Percentiles rank a stretch among this genome's conserved stretches.
Evolutionary conservation across 331 rosid genomes (phyloP).

Genomic region (Saraca asoca): DNA sequence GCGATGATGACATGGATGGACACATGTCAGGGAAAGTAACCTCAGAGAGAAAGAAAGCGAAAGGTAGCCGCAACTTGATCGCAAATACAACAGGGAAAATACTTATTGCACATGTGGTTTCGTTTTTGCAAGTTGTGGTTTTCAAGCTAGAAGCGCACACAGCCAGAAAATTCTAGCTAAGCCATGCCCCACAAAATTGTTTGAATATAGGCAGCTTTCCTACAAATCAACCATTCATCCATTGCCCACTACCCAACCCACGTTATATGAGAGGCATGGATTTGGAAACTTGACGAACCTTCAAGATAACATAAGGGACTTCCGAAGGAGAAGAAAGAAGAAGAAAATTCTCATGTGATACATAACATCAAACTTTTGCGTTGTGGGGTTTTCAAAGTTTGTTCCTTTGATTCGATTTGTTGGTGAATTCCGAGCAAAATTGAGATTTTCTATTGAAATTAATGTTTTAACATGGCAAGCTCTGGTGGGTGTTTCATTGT

Average conservation of each 20-base stretch:
- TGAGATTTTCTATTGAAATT: slow-evolving; percentile 17
- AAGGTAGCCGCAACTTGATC: slow-evolving; percentile 40
- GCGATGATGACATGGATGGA: slow-evolving; percentile 34
- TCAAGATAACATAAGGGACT: slow-evolving; percentile 29
- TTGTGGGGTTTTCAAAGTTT: slow-evolving; percentile 35
- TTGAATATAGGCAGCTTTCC: slow-evolving; percentile 36
- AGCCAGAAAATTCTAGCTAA: slow-evolving; percentile 57
- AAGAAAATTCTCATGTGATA: slow-evolving; percentile 35
- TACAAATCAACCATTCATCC: slow-evolving; percentile 36
- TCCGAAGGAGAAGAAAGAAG: slow-evolving; percentile 31
- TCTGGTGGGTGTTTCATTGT: slow-evolving; percentile 34
- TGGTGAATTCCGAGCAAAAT: slow-evolving; percentile 24
- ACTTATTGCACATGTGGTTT: slow-evolving; percentile 15
- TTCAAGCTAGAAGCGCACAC: slow-evolving; percentile 35
- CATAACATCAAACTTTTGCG: neutral
- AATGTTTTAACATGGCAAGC: neutral
- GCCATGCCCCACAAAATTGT: slow-evolving; percentile 57
- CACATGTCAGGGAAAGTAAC: slow-evolving; percentile 31
- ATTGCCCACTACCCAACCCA: slow-evolving; percentile 26
- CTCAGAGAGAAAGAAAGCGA: neutral
- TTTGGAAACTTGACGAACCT: slow-evolving; percentile 35
- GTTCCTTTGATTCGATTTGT: slow-evolving; percentile 26
- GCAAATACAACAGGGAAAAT: neutral
- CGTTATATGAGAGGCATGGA: slow-evolving; percentile 35
- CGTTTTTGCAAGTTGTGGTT: slow-evolving; percentile 35